phyloP scores from a whole-genome alignment of 352 stramenopile species.

The Blastocystis sp. region DNA sequence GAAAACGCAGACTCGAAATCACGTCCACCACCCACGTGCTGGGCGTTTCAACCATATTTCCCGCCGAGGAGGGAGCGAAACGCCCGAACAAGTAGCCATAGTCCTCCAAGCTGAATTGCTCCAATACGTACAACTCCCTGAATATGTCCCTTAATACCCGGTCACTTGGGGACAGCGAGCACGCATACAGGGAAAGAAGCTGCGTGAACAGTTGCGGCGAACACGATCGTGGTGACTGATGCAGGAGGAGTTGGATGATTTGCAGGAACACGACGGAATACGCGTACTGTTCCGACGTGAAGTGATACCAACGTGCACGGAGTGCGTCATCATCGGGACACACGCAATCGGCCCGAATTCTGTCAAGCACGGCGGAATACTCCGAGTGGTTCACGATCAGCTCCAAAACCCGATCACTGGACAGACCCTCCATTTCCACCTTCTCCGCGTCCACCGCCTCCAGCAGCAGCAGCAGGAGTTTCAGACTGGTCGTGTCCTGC shows the following conservation, averaged over 20 bases:
- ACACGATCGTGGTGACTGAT: neutral
- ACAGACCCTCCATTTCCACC: neutral
- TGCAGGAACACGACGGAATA: constrained; percentile 34
- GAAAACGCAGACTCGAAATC: constrained; percentile 38
- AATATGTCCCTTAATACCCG: constrained; percentile 20
- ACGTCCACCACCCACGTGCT: constrained; percentile 59
- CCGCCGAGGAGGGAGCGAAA: neutral
- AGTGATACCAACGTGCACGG: neutral
- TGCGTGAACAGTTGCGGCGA: constrained; percentile 22
- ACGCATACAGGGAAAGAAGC: constrained; percentile 49
- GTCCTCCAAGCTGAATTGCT: neutral
- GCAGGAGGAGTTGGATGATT: constrained; percentile 3
- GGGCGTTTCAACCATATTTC: neutral
- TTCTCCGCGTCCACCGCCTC: neutral
- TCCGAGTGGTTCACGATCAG: constrained; percentile 6
- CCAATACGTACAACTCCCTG: neutral
- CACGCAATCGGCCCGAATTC: neutral
- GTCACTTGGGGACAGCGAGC: constrained; percentile 48
- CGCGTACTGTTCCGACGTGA: neutral
- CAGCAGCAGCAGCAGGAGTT: constrained; percentile 6
- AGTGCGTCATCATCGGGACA: neutral
- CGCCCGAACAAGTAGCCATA: constrained; percentile 52
- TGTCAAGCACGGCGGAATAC: neutral
- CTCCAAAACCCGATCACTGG: neutral
- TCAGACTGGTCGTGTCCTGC: neutral